Base-by-base conservation (phyloP, 2,329 filamentous ascomycete species). In the Waltergamsia citrina region DNA sequence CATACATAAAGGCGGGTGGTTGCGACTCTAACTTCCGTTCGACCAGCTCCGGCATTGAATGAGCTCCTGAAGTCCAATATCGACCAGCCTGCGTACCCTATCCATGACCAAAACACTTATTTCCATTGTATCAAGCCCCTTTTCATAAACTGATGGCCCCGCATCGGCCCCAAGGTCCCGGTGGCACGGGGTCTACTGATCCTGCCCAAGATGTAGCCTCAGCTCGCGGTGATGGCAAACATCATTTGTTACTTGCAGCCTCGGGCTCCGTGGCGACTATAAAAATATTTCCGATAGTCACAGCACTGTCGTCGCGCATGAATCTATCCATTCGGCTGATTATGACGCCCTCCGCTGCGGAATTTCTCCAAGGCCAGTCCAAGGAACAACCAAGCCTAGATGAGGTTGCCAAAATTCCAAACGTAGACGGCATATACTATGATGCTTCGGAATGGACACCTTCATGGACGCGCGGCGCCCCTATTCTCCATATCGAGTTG, bases 401-500 rank as follows among this genome's bases (percentile, higher is more conserved):
- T 0, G 57, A 69, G 1, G 60, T 95, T 5, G 57, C 63, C 10
- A 46, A 57, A 3, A 57, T 85, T 5, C 74, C 78, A 4, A 80
- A 82, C 42, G 83, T 96, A 6, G 86, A 93, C 28, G 84, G 69
- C 15, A 69, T 95, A 31, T 88, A 94, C 57, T 65, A 70, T 7
- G 86, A 96, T 51, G 73, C 75, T n/a, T 84, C 88, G 43, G 92
- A 96, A 57, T 95, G 88, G 87, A 63, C 57, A 2, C 59, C 66
- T 10, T 76, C 84, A 0, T 96, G 90, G 90, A 72, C 68, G 16
- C 71, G 88, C 3, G 85, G 82, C 4, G 74, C 74, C n/a, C 67
- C 69, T 4, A 94, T 98, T 30, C 60, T 96, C 36, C 92, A 98
- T 51, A 96, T 98, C 45, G 85, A 94, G 55, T 62, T 95, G 35